Percentiles rank a stretch among this genome's conserved stretches.
Evolutionary conservation across 352 stramenopile genomes (phyloP).

Genomic region (Phytopythium sindhum): DNA sequence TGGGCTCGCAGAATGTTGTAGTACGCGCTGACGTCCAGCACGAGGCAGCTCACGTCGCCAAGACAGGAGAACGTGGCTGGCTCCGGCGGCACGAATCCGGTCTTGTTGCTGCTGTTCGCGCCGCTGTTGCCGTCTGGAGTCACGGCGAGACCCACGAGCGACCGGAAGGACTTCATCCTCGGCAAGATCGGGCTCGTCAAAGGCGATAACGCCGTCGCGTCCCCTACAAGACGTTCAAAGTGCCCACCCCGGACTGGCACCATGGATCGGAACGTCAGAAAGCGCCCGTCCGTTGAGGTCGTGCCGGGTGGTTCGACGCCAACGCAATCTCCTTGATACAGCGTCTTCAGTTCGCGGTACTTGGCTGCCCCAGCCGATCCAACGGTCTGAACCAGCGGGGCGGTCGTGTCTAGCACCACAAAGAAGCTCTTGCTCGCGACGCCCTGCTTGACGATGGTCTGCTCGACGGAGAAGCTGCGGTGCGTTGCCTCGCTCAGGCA

Average conservation of each 20-base stretch:
- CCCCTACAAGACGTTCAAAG: background rate
- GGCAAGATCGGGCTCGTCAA: constrained; percentile 5
- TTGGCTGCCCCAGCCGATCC: constrained; percentile 32
- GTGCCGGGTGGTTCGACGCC: constrained; percentile 40
- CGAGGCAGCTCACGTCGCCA: constrained; percentile 51
- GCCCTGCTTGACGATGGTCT: constrained; percentile 38
- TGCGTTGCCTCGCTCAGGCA: constrained; percentile 44
- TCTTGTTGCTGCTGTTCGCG: background rate
- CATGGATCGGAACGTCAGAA: constrained; percentile 27
- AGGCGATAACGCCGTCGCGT: background rate
- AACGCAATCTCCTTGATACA: constrained; percentile 56
- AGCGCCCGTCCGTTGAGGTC: constrained; percentile 30
- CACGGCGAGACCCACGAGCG: constrained; percentile 14
- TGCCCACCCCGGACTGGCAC: constrained; percentile 13
- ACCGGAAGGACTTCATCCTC: constrained; percentile 12
- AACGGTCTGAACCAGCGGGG: constrained; percentile 42
- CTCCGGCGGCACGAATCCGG: constrained; percentile 21
- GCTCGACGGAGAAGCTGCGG: constrained; percentile 30
- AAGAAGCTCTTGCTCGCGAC: constrained; percentile 33
- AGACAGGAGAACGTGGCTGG: constrained; percentile 46
- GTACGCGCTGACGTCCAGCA: constrained; percentile 46
- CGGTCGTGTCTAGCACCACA: constrained; percentile 41
- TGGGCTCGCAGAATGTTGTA: constrained; percentile 44
- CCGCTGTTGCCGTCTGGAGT: constrained; percentile 1
- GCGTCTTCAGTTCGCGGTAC: constrained; percentile 44